Evolutionary conservation across 2,329 filamentous ascomycete species (phyloP).

Genomic region (Blastomyces emzantsi): DNA sequence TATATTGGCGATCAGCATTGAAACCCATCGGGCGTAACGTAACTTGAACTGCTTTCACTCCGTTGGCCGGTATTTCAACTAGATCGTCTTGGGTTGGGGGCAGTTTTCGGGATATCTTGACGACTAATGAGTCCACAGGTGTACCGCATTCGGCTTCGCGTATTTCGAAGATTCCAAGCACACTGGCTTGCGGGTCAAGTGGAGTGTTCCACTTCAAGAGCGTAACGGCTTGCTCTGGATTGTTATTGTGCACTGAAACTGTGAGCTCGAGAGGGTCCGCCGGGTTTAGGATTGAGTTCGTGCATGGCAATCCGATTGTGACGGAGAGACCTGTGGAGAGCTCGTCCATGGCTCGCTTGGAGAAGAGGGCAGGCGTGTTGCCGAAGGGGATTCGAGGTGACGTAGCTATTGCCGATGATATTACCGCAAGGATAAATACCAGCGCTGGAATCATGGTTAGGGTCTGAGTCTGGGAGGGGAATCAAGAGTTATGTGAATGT

Average conservation of each 20-base stretch:
- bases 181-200: conserved; percentile 26
- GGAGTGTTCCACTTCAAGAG: conserved; percentile 33
- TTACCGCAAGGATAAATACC: not conserved
- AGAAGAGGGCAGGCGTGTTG: conserved; percentile 10
- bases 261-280: conserved; percentile 14
- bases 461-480: not conserved
- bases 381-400: not conserved
- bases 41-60: conserved; percentile 19
- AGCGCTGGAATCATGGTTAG: not conserved
- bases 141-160: conserved; percentile 19
- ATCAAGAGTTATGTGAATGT: not conserved
- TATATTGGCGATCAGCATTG: conserved; percentile 26
- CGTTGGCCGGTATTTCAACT: conserved; percentile 24
- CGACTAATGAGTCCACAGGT: conserved; percentile 22
- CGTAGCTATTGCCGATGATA: not conserved
- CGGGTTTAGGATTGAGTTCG: conserved; percentile 10
- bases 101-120: conserved; percentile 28
- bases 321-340: conserved; percentile 13
- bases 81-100: conserved; percentile 25
- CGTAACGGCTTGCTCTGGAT: conserved; percentile 22
- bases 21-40: conserved; percentile 23
- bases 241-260: conserved; percentile 26
- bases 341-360: conserved; percentile 8
- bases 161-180: conserved; percentile 26
- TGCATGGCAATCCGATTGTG: conserved; percentile 17